phyloP scores from a whole-genome alignment of 2,329 filamentous ascomycete species.

The Fusarium floridanum region DNA sequence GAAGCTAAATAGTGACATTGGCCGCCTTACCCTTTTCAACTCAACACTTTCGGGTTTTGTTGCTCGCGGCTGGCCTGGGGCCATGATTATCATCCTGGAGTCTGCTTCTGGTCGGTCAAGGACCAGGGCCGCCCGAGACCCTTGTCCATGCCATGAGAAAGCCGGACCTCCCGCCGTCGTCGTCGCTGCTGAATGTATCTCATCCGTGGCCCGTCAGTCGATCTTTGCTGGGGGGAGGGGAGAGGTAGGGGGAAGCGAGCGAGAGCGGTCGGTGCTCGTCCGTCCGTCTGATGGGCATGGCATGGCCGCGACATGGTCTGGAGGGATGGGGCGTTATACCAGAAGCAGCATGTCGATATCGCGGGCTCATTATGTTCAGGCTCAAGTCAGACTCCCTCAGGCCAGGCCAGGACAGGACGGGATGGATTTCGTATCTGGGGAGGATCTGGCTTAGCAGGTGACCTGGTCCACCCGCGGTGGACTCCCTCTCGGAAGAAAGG shows the following conservation, averaged over 20 bases:
- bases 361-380: conserved; percentile 25
- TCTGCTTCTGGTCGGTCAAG: conserved; percentile 24
- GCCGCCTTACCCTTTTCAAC: conserved; percentile 27
- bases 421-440: conserved; percentile 44
- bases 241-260: conserved; percentile 1
- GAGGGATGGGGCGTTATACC: conserved; percentile 24
- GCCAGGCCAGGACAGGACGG: conserved; percentile 19
- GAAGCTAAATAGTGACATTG: conserved; percentile 34
- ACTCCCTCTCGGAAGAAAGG: conserved; percentile 38
- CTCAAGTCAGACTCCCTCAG: conserved; percentile 17
- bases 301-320: conserved; percentile 14
- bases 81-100: conserved; percentile 33
- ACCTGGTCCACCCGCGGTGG: conserved; percentile 41
- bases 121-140: conserved; percentile 32
- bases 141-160: conserved; percentile 37
- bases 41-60: conserved; percentile 12
- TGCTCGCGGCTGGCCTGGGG: conserved; percentile 17
- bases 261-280: conserved; percentile 9
- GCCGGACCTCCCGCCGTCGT: conserved; percentile 42
- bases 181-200: conserved; percentile 33
- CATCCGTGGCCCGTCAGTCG: conserved; percentile 45
- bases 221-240: conserved; percentile 40
- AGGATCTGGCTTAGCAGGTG: conserved; percentile 47
- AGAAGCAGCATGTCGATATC: conserved; percentile 37
- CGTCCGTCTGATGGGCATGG: conserved; percentile 15